phyloP scores from a whole-genome alignment of 495 filamentous ascomycete genomes.

The Viridothelium virens region DNA sequence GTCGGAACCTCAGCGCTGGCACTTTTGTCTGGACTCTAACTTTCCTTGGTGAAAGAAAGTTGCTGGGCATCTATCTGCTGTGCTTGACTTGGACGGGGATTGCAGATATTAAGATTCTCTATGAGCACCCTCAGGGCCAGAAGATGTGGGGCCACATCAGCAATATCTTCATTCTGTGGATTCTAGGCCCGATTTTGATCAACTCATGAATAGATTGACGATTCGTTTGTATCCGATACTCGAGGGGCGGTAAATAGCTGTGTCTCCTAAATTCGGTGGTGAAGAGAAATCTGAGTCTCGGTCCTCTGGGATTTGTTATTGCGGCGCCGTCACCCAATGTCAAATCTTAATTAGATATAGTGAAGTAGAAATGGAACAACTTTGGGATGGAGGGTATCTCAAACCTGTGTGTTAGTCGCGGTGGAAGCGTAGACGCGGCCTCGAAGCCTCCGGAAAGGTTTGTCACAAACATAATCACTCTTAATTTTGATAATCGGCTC shows the following conservation, averaged over 20 bases:
- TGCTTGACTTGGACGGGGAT: background rate
- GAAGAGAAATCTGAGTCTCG: background rate
- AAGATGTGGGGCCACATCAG: background rate
- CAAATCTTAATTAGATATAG: background rate
- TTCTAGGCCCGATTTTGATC: background rate
- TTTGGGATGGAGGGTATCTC: background rate
- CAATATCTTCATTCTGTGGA: background rate
- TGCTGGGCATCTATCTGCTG: background rate
- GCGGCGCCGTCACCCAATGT: background rate
- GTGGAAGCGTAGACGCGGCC: no score
- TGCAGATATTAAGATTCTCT: constrained; percentile 1
- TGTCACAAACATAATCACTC: no score
- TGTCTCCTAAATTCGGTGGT: background rate
- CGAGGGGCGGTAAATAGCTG: background rate
- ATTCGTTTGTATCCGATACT: background rate
- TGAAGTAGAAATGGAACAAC: background rate
- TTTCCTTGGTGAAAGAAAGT: background rate
- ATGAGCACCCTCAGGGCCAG: background rate
- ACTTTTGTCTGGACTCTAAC: background rate
- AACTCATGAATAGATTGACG: background rate
- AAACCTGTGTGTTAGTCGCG: background rate
- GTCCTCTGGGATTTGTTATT: background rate
- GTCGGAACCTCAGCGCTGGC: background rate
- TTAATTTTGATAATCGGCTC: background rate
- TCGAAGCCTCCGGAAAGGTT: no score